These are phyloP conservation scores for Cyclostephanos invisitatus DNA, from an alignment of 108 stramenopile species.

Conservation along the genomic window DNA sequence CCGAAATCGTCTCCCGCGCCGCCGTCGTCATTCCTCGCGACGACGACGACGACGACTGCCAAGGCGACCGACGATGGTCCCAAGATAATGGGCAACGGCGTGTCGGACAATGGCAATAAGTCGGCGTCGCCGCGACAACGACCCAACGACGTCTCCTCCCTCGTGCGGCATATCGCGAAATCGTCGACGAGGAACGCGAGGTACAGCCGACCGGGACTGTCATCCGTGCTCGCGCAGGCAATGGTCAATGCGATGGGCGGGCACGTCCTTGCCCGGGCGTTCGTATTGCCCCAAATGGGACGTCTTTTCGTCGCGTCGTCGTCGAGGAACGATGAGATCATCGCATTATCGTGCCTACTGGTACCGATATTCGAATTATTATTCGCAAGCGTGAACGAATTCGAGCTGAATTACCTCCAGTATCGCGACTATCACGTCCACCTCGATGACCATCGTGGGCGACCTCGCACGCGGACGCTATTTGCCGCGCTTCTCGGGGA, in stretches of 20 bases:
- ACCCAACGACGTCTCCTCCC: no score
- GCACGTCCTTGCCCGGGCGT: slow-evolving; percentile 18
- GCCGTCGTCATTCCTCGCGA: no score
- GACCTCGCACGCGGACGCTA: neutral
- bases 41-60: no score
- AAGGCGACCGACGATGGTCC: no score
- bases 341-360: slow-evolving; percentile 26
- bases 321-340: neutral
- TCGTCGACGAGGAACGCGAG: slow-evolving; percentile 14
- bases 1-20: neutral
- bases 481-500: slow-evolving; percentile 1
- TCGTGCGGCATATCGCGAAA: no score
- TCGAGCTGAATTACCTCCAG: slow-evolving; percentile 24
- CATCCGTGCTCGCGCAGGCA: slow-evolving; percentile 26
- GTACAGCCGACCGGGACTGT: slow-evolving; percentile 34
- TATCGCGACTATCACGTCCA: slow-evolving; percentile 6
- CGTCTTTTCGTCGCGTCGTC: neutral
- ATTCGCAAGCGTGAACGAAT: slow-evolving; percentile 12
- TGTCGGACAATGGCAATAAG: no score
- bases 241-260: slow-evolving; percentile 8
- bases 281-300: slow-evolving; percentile 27
- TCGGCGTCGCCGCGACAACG: no score
- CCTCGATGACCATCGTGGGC: neutral
- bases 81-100: no score
- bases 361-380: slow-evolving; percentile 28